phyloP scores from a whole-genome alignment of 176 grass and related monocot genomes.

The Oryza meridionalis region DNA sequence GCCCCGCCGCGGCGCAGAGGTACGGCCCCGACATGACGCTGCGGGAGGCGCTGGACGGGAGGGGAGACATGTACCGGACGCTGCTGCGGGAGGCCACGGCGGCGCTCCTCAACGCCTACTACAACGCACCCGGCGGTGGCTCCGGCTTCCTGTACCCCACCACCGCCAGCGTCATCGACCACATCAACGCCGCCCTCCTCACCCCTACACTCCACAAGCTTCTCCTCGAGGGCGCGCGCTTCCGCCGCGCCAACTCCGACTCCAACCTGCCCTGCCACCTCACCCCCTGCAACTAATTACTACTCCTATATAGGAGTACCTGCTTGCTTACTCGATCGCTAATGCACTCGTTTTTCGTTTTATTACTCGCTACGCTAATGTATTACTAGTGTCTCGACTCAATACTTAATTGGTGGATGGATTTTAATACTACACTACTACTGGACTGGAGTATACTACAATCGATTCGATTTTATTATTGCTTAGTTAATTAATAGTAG shows the following conservation, averaged over 20 bases:
- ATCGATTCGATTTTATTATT: too few species aligned
- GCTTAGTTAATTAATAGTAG: too few species aligned
- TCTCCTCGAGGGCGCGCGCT: constrained; percentile 57
- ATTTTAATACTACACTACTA: too few species aligned
- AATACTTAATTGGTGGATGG: too few species aligned
- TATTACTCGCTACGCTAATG: too few species aligned
- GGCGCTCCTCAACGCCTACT: constrained; percentile 81
- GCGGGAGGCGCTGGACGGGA: constrained; percentile 59
- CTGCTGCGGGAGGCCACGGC: constrained; percentile 86
- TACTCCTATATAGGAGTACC: too few species aligned
- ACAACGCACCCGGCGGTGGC: constrained; percentile 40
- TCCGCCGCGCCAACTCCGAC: constrained; percentile 68
- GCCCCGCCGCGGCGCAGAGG: constrained; percentile 59
- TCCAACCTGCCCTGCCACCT: constrained; percentile 62
- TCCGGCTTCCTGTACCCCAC: constrained; percentile 50
- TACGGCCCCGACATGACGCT: constrained; percentile 68
- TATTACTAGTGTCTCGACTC: too few species aligned
- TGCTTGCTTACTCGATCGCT: too few species aligned
- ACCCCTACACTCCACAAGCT: constrained; percentile 43
- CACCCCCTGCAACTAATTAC: constrained; percentile 10
- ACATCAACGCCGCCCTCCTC: constrained; percentile 61
- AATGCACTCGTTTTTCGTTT: too few species aligned
- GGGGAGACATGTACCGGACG: constrained; percentile 66
- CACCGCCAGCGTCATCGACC: constrained; percentile 61
- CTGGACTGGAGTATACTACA: too few species aligned